These are phyloP conservation scores for Suillus lakei DNA, from an alignment of 768 basidiomycete species.

Conservation along the genomic window DNA sequence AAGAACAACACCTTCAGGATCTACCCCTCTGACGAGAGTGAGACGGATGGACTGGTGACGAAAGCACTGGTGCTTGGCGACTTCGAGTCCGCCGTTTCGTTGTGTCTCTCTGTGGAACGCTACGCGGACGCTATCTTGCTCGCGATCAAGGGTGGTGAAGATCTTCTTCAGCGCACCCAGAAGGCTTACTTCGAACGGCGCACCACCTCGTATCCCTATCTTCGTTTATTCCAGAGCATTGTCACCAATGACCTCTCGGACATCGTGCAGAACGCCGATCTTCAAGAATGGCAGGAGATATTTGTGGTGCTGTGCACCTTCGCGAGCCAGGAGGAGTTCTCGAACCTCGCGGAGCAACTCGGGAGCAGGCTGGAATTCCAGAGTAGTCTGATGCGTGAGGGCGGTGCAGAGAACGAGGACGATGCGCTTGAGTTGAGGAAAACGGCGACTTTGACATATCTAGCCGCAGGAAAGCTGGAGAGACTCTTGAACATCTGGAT, in stretches of 20 bases:
- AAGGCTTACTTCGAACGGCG: conserved; percentile 91
- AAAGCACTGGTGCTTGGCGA: conserved; percentile 96
- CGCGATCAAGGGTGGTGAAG: conserved; percentile 88
- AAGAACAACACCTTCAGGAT: conserved; percentile 90
- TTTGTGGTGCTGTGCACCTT: conserved; percentile 98
- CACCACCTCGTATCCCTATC: conserved; percentile 78
- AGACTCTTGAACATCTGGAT: conserved; percentile 89
- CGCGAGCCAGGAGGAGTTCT: conserved; percentile 83
- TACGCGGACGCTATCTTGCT: conserved; percentile 95
- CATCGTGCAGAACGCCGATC: conserved; percentile 94
- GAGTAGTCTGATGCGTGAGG: conserved; percentile 58
- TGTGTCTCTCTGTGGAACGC: conserved; percentile 87
- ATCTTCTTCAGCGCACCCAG: conserved; percentile 86
- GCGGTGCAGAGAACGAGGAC: conserved; percentile 41
- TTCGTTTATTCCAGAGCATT: conserved; percentile 93
- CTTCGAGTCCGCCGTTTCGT: conserved; percentile 87
- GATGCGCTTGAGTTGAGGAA: conserved; percentile 61
- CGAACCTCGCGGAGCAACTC: conserved; percentile 87
- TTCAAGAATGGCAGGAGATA: conserved; percentile 94
- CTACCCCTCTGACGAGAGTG: conserved; percentile 85
- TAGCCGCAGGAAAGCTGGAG: conserved; percentile 89
- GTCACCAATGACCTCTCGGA: conserved; percentile 91
- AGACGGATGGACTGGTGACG: conserved; percentile 87
- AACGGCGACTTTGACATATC: conserved; percentile 91
- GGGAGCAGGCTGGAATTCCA: conserved; percentile 91